Evolutionary conservation across 2,329 filamentous ascomycete genomes (phyloP), one percentile per base, ranked within the genome.

Genomic region (Diplodia intermedia): DNA sequence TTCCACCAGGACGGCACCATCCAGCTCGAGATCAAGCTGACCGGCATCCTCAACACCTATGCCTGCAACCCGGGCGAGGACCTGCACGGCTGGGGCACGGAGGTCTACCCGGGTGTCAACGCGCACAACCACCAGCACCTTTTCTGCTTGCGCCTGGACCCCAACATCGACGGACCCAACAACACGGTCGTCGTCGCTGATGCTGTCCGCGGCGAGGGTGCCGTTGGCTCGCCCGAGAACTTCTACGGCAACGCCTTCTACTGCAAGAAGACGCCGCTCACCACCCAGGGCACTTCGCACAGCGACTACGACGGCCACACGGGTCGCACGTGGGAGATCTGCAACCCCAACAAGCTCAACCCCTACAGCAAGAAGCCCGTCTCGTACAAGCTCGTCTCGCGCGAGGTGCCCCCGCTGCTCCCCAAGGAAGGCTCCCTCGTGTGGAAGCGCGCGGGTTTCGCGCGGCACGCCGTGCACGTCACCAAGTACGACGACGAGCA

Each of bases 71-170:
- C 89, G 0, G 91, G 88, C 56, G 93, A 97, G 79, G 91, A 95
- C 71, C 90, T 91, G 9, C 84, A 91, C 36, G 92, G 92, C 69
- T 97, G 92, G 92, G 94, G 94, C 68, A 97, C 93, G 0, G 90
- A 97, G 78, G 94, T 97, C 9, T 95, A 94, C 75, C 91, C 92
- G 0, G 90, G 92, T 50, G 93, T 97, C 75, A 97, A 97, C 75
- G 94, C 94, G 0, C 94, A 97, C 82, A 97, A 97, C 82, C 94
- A 97, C 79, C 93, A 97, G 80, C 94, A 97, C 79, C 86, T 97
- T 38, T 97, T 97, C 86, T 97, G 93, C 76, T 83, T 97, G 53
- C 91, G 94, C 52, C 83, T 97, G 53, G 91, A 97, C 77, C 88
- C 93, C 38, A 95, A 94, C 75, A 87, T 97, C 67, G 94, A 97